phyloP scores from a whole-genome alignment of 495 filamentous ascomycete species.

The Aspergillus wentii region DNA sequence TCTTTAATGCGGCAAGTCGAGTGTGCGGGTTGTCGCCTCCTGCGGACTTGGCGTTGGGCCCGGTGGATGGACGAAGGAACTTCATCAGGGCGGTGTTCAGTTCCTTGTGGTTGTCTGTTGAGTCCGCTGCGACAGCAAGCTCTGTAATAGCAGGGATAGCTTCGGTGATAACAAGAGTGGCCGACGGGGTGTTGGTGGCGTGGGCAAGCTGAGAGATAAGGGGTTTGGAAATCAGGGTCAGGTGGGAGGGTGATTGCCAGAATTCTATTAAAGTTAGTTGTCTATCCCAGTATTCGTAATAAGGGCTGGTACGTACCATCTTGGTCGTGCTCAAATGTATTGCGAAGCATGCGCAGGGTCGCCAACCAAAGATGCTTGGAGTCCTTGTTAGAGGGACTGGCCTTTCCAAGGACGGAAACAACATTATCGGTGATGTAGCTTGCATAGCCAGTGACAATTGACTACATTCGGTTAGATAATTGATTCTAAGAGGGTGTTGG shows the following conservation, averaged over 20 bases:
- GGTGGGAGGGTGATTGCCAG: constrained; percentile 91
- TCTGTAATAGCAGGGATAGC: constrained; percentile 61
- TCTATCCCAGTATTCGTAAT: not conserved
- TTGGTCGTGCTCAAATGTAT: constrained; percentile 77
- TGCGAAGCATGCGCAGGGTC: constrained; percentile 62
- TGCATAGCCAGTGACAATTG: constrained; percentile 87
- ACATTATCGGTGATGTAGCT: constrained; percentile 76
- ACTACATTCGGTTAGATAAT: constrained; percentile 35
- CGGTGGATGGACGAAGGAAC: constrained; percentile 63
- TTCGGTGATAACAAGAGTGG: constrained; percentile 38
- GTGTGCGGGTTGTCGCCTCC: constrained; percentile 42
- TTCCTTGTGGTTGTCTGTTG: constrained; percentile 82
- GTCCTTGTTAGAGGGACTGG: constrained; percentile 43
- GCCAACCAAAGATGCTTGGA: constrained; percentile 55
- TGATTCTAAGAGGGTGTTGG: constrained; percentile 1
- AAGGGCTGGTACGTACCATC: constrained; percentile 39
- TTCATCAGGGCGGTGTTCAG: constrained; percentile 72
- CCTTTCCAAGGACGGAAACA: constrained; percentile 53
- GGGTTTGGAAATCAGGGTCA: constrained; percentile 60
- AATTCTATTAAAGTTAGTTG: constrained; percentile 41
- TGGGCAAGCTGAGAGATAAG: constrained; percentile 65
- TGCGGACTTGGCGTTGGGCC: constrained; percentile 52
- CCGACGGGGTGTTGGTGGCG: constrained; percentile 36
- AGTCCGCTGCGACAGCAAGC: constrained; percentile 70
- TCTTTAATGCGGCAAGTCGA: constrained; percentile 72